Conservation (phyloP, 2,329 filamentous ascomycete species). For the Pestalotiopsis sp. region DNA sequence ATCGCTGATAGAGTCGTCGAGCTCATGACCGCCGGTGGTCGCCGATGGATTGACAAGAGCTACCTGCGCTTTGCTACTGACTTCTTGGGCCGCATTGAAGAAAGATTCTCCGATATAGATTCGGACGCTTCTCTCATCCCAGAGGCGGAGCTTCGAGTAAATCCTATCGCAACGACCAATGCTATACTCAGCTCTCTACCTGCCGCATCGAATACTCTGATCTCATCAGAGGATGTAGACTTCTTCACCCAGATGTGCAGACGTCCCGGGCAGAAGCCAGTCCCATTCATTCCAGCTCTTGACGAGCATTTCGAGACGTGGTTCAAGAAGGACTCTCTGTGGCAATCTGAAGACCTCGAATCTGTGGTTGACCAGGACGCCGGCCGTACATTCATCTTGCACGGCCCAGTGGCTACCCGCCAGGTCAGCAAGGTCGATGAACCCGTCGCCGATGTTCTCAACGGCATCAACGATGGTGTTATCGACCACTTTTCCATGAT, state of each 20-base stretch:
- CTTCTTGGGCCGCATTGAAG: slow-evolving; percentile 26
- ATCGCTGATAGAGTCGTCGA: slow-evolving; percentile 46
- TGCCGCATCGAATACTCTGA: slow-evolving; percentile 17
- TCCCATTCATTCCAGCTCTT: slow-evolving; percentile 35
- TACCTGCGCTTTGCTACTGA: slow-evolving; percentile 23
- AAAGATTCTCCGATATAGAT: slow-evolving; percentile 16
- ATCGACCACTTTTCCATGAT: slow-evolving; percentile 13
- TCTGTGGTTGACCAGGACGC: slow-evolving; percentile 36
- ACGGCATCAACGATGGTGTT: slow-evolving; percentile 23
- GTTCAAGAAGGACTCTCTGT: slow-evolving; percentile 43
- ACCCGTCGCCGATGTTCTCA: slow-evolving; percentile 29
- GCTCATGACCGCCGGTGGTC: slow-evolving; percentile 41
- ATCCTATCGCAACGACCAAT: slow-evolving; percentile 3
- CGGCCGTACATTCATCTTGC: slow-evolving; percentile 35
- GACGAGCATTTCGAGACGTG: slow-evolving; percentile 39
- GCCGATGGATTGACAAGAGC: slow-evolving; percentile 41
- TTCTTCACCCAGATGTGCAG: slow-evolving; percentile 34
- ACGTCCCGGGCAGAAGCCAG: slow-evolving; percentile 33
- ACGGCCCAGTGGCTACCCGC: slow-evolving; percentile 36
- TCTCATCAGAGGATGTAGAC: slow-evolving; percentile 24
- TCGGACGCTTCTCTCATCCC: slow-evolving; percentile 9
- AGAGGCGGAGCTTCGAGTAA: background rate
- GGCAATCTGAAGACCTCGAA: slow-evolving; percentile 40
- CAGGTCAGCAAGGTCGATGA: slow-evolving; percentile 26
- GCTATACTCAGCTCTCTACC: slow-evolving; percentile 15